Conservation (phyloP, 116 monocot genomes). For the Iris pallida region DNA sequence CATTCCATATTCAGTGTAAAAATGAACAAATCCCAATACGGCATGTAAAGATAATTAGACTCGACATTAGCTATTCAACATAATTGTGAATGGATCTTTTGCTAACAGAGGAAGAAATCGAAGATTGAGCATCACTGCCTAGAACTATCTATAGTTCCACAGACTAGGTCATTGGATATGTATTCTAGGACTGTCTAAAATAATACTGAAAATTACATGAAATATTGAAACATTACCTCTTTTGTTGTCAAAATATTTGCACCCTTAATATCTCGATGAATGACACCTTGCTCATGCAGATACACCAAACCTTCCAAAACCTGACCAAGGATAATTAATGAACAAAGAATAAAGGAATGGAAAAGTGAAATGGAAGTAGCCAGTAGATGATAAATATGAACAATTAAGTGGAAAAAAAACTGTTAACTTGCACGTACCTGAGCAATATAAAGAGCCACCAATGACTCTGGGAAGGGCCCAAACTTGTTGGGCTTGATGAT, state of each 20-base stretch:
- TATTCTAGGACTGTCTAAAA: background rate
- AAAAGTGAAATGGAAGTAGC: background rate
- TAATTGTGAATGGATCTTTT: too few relatives aligned
- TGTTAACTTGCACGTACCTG: conserved; percentile 42
- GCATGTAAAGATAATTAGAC: too few relatives aligned
- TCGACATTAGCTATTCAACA: too few relatives aligned
- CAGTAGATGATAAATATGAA: background rate
- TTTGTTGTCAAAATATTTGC: conserved; percentile 96
- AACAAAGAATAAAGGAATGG: background rate
- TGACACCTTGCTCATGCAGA: conserved; percentile 98
- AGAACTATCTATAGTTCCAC: too few relatives aligned
- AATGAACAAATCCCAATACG: too few relatives aligned
- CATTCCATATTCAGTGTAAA: too few relatives aligned
- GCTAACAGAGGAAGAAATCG: too few relatives aligned
- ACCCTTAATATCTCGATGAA: conserved; percentile 97
- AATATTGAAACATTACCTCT: background rate
- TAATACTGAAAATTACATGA: background rate
- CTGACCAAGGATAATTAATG: conserved; percentile 24
- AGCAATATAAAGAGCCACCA: conserved; percentile 79
- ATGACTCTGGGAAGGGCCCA: conserved; percentile 91
- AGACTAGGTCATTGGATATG: background rate
- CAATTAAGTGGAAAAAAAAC: background rate
- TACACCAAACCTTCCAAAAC: conserved; percentile 96
- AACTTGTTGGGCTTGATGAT: conserved; percentile 98
- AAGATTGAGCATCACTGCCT: too few relatives aligned